Conservation (phyloP, 495 filamentous ascomycete species). For the Trichocladium uniseriatum region DNA sequence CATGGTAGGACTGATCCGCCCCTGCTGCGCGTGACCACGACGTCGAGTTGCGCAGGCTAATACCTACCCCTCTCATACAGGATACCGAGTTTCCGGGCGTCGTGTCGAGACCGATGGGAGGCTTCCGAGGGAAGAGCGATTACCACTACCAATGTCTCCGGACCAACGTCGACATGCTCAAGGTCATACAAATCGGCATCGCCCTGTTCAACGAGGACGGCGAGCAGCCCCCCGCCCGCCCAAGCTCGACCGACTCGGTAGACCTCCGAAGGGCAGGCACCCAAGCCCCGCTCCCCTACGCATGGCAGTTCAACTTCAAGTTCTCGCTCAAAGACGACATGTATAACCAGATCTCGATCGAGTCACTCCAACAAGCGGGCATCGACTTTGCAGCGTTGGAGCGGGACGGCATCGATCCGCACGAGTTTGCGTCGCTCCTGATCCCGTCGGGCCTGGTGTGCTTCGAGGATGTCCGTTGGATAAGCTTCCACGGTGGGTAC, state of each 20-base stretch:
- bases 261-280: conserved; percentile 37
- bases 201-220: conserved; percentile 84
- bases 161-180: conserved; percentile 92
- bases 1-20: conserved; percentile 59
- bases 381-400: conserved; percentile 79
- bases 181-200: conserved; percentile 93
- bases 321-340: conserved; percentile 92
- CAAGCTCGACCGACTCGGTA: conserved; percentile 45
- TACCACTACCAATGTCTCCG: conserved; percentile 98
- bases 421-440: conserved; percentile 76
- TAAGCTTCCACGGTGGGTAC: conserved; percentile 97
- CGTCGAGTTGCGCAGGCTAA: not conserved
- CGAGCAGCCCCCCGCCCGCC: conserved; percentile 64
- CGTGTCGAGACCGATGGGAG: conserved; percentile 87
- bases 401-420: conserved; percentile 82
- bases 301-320: conserved; percentile 99
- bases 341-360: conserved; percentile 89
- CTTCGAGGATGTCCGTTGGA: conserved; percentile 81
- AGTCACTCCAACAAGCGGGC: conserved; percentile 74
- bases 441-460: conserved; percentile 90
- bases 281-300: conserved; percentile 64
- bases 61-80: conserved; percentile 33
- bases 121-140: conserved; percentile 86
- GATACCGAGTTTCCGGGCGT: conserved; percentile 98
- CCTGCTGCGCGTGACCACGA: not conserved